Evolutionary conservation across 1,139 yeast species (phyloP), one percentile per base, ranked within the genome.

Genomic region (Yamadazyma atlantica): DNA sequence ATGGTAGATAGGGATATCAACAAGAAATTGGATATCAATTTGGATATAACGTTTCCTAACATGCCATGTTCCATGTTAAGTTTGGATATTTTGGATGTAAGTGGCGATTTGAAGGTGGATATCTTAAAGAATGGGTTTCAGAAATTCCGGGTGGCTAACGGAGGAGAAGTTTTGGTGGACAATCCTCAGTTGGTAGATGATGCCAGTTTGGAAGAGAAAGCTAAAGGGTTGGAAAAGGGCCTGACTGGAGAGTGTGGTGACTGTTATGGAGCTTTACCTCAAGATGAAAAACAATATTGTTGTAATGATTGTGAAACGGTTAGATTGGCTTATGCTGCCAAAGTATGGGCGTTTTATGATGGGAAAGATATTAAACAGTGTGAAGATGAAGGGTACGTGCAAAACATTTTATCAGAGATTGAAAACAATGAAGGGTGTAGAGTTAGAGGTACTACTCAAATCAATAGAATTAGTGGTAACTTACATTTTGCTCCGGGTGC

Each of bases 401-500:
- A 67, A 15, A 68, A 66, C 29, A 62, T 90, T 38, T 73, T 68
- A 36, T 75, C 71, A 12, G 73, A 84, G 51, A 67, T 86, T 42
- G 58, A 73, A 41, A 50, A 53, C 31, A 59, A 62, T 39, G 96
- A 90, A 62, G 98, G 98, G 7, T 92, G 98, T 64, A 74, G 95
- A 49, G 71, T 92, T 36, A 75, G 76, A 43, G 98, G 98, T 26
- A 72, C 77, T 24, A 83, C 95, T 8, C 71, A 79, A 51, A 80
- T 92, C 54, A 86, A 87, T 63, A 79, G 95, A 61, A 86, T 92
- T 29, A 80, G 86, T 22, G 98, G 98, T 29, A 85, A 88, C 55
- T 66, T 92, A 49, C 97, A 92, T 64, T 89, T 92, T 70, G 96
- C 97, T 1, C 97, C 98, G 2, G 98, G 98, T 15, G 80, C 76